Evolutionary conservation across 1,284 basidiomycete genomes (phyloP).

Genomic region (Pseudozyma thailandica): DNA sequence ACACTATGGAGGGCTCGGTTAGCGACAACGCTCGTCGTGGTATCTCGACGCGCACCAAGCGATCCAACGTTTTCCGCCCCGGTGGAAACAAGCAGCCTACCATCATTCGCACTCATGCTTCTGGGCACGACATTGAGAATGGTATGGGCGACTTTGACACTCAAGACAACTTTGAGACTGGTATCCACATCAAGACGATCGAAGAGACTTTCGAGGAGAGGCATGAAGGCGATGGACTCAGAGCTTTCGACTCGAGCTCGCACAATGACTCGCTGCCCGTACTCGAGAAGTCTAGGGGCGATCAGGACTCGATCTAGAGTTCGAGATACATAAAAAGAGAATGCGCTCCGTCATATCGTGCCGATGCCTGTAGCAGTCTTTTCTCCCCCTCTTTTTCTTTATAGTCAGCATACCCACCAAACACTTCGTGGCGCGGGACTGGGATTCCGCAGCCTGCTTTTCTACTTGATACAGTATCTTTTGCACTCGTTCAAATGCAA

Average conservation of each 20-base stretch:
- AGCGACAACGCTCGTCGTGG: constrained; percentile 46
- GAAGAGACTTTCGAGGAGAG: constrained; percentile 59
- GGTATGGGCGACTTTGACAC: constrained; percentile 19
- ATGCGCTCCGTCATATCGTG: not conserved
- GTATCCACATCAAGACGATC: constrained; percentile 57
- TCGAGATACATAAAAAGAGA: not conserved
- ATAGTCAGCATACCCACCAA: not conserved
- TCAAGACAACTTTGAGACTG: constrained; percentile 40
- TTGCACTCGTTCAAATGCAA: too few species aligned
- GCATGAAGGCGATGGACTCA: constrained; percentile 35
- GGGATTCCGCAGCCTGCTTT: not conserved
- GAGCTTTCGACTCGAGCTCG: constrained; percentile 40
- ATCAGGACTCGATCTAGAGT: constrained; percentile 32
- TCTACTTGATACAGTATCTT: not conserved
- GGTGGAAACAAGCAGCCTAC: constrained; percentile 42
- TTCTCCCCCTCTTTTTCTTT: not conserved
- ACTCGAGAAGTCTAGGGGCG: constrained; percentile 34
- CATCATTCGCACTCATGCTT: constrained; percentile 43
- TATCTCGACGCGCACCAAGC: constrained; percentile 33
- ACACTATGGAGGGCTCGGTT: constrained; percentile 48
- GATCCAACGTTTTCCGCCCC: constrained; percentile 41
- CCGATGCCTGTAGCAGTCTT: not conserved
- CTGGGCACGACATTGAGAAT: constrained; percentile 32
- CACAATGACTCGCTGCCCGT: constrained; percentile 45
- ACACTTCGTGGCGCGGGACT: not conserved